Conservation (phyloP, 2,329 filamentous ascomycete species). For the Cytospora chrysosperma region DNA sequence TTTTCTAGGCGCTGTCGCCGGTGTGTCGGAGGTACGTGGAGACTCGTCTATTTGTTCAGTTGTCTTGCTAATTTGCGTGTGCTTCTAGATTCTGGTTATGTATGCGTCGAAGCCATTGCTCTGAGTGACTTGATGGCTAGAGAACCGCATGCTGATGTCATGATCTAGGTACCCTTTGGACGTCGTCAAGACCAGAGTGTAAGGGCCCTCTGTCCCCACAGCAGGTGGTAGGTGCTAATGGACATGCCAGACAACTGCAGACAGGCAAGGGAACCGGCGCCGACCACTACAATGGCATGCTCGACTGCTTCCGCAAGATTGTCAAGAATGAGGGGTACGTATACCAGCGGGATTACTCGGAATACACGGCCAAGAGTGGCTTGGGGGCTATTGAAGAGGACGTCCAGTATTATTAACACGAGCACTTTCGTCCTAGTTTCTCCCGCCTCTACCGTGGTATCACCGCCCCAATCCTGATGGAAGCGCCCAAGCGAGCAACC, state of each 20-base stretch:
- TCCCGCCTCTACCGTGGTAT: slow-evolving; percentile 95
- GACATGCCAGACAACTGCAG: slow-evolving; percentile 72
- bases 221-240: slow-evolving; percentile 14
- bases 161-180: slow-evolving; percentile 88
- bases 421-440: slow-evolving; percentile 54
- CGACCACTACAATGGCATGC: slow-evolving; percentile 93
- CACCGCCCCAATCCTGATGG: slow-evolving; percentile 94
- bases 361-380: background rate
- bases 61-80: slow-evolving; percentile 28
- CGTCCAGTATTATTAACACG: background rate
- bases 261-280: slow-evolving; percentile 69
- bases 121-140: slow-evolving; percentile 23
- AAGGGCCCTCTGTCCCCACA: slow-evolving; percentile 41
- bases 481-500: slow-evolving; percentile 80
- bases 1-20: slow-evolving; percentile 79
- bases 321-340: slow-evolving; percentile 88
- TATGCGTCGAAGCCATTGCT: slow-evolving; percentile 42
- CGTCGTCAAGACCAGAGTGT: slow-evolving; percentile 97
- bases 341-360: background rate
- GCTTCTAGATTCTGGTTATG: slow-evolving; percentile 78
- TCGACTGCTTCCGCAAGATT: slow-evolving; percentile 98
- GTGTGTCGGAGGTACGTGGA: slow-evolving; percentile 85
- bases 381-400: background rate
- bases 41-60: slow-evolving; percentile 21
- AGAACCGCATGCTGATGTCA: slow-evolving; percentile 21